Percentiles rank a stretch among this genome's conserved stretches.
These are phyloP conservation scores for Emericellopsis cladophorae DNA, from an alignment of 2,329 filamentous ascomycete species.

Conservation along the genomic window DNA sequence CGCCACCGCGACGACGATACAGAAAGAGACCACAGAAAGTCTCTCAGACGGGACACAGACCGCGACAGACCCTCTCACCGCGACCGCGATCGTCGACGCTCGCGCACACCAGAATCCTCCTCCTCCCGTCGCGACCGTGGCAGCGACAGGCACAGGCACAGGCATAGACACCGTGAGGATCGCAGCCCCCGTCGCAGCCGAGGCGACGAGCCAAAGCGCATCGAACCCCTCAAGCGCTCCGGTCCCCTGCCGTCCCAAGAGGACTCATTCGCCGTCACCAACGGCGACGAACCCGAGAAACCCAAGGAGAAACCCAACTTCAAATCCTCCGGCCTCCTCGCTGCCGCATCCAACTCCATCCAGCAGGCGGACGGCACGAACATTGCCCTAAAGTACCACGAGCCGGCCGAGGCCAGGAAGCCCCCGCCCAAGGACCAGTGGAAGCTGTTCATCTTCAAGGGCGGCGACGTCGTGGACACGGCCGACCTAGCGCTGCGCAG, in stretches of 20 bases:
- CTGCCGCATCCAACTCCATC: conserved; percentile 75
- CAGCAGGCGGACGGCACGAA: conserved; percentile 59
- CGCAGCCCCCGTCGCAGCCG: conserved; percentile 9
- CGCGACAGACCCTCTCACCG: conserved; percentile 6
- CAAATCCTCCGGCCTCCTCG: conserved; percentile 65
- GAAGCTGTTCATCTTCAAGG: conserved; percentile 92
- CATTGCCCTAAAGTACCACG: conserved; percentile 88
- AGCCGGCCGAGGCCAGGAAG: conserved; percentile 85
- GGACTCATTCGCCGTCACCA: conserved; percentile 44
- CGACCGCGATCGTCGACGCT: conserved; percentile 15
- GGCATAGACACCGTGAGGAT: conserved; percentile 9
- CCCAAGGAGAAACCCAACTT: conserved; percentile 87
- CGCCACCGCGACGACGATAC: conserved; percentile 7
- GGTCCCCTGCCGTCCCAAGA: conserved; percentile 48
- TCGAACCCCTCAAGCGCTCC: conserved; percentile 14
- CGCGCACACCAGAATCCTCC: conserved; percentile 16
- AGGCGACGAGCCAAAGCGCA: conserved; percentile 7
- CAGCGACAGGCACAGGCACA: conserved; percentile 5
- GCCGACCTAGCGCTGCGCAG: conserved; percentile 63
- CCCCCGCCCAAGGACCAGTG: conserved; percentile 67
- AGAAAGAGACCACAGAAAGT: conserved; percentile 7
- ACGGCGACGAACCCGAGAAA: conserved; percentile 26
- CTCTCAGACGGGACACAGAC: conserved; percentile 9
- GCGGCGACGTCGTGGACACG: conserved; percentile 65
- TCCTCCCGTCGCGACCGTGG: conserved; percentile 7